Base-by-base conservation (phyloP, 306 rosid genomes). In the Medicago lupulina region DNA sequence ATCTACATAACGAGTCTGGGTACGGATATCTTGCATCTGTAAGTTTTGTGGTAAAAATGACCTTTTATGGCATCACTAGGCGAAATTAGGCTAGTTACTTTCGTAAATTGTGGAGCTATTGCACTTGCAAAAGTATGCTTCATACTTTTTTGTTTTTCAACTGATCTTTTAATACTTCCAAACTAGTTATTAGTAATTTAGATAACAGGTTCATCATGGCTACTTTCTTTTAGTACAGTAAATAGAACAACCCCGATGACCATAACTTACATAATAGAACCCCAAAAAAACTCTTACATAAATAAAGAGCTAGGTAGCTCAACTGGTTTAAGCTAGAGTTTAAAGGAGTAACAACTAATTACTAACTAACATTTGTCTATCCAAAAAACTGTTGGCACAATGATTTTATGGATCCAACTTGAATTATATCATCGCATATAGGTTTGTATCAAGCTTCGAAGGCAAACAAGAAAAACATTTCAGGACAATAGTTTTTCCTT, bases 41-140 rank as follows among this genome's bases (percentile, higher is more conserved):
- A 28, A 60, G 73, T 17, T 60, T 80, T 50, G 31, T 62, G 38
- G 62, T 31, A 15, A 62, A 47, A 21, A 62, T 66, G 36, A 14
- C 41, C 36, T 40, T 15, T 70, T 40, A 34, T 80, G 72, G 53
- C 51, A 60, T 68, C 66, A 28, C 34, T 4, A 8, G 9, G 67
- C 1, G 41, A 21, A 70, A 17, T 65, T 73, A 25, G 17, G 61
- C 60, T 40, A 17, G 16, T 63, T 18, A 18, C 31, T 68, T 46
- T 23, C 14, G 40, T 39, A 6, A 19, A n/a, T 46, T 23, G 5
- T 62, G 34, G 71, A 43, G 17, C 54, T 19, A n/a, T 41, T 41
- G 39, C 55, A 43, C 7, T 36, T 31, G 67, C 5, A 23, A 65
- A 65, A 65, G 71, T 41, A 65, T 39, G 31, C 19, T 67, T 19